Evolutionary conservation across 2,329 filamentous ascomycete species (phyloP).

Genomic region (Paecilomyces dactylethromorphus): DNA sequence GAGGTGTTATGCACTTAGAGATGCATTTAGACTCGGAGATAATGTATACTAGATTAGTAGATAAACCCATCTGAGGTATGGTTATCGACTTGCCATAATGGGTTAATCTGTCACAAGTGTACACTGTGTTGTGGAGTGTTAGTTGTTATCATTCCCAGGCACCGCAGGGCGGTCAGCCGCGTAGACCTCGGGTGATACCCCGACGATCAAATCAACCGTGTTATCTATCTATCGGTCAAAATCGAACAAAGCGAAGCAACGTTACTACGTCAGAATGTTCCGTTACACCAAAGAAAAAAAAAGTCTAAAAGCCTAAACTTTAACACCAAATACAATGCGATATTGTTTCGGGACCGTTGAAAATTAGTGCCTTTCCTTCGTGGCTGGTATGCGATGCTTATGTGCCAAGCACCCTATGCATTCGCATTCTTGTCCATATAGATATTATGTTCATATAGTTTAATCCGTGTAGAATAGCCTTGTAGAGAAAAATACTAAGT

Average conservation of each 20-base stretch:
- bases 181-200: neutral
- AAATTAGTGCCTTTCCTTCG: neutral
- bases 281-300: too few relatives aligned
- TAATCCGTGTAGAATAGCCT: neutral
- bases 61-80: neutral
- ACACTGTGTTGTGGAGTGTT: neutral
- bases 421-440: neutral
- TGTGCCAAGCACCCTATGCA: neutral
- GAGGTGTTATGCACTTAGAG: neutral
- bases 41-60: neutral
- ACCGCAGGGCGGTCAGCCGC: neutral
- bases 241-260: neutral
- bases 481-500: neutral
- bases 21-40: neutral
- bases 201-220: neutral
- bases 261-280: neutral
- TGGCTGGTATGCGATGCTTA: neutral
- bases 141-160: neutral
- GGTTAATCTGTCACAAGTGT: neutral
- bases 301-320: too few relatives aligned
- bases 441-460: neutral
- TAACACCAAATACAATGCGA: too few relatives aligned
- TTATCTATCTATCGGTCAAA: neutral
- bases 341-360: too few relatives aligned
- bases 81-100: neutral